Conservation (phyloP, 345 rosid genomes). For the Aurinia saxatilis region DNA sequence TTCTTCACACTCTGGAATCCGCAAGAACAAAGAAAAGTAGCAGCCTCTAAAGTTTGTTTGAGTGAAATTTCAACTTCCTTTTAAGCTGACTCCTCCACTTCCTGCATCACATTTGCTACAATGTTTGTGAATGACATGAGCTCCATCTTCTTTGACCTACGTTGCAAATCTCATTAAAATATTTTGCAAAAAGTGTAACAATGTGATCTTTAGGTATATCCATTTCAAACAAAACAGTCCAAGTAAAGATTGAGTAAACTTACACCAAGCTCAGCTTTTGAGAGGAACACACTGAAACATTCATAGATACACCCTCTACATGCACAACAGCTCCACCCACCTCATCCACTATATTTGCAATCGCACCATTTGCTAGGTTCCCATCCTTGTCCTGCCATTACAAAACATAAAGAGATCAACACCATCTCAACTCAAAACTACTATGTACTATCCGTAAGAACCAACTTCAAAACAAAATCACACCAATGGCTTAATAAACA, state of each 20-base stretch:
- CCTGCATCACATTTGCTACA: constrained; percentile 44
- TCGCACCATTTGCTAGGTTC: constrained; percentile 68
- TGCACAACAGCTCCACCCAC: constrained; percentile 63
- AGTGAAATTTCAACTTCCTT: constrained; percentile 27
- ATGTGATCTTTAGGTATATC: not conserved
- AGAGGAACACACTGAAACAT: constrained; percentile 75
- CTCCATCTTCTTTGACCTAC: constrained; percentile 73
- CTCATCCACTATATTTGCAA: constrained; percentile 83
- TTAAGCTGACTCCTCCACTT: constrained; percentile 42
- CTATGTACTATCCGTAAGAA: too few species aligned
- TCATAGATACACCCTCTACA: constrained; percentile 54
- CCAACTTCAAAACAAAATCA: not conserved
- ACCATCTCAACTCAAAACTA: not conserved
- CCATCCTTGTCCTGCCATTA: constrained; percentile 61
- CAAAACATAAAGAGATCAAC: not conserved
- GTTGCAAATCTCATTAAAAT: not conserved
- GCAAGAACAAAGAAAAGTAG: too few species aligned
- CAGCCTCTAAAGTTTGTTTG: constrained; percentile 29
- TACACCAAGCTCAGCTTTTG: constrained; percentile 55
- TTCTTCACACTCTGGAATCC: too few species aligned
- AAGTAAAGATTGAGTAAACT: constrained; percentile 21
- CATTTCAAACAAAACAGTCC: not conserved
- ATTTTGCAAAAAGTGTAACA: not conserved
- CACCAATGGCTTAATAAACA: not conserved
- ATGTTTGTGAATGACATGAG: constrained; percentile 47